Evolutionary conservation across 2,329 filamentous ascomycete species (phyloP), one percentile per base, ranked within the genome.

Genomic region (Botrytis elliptica): DNA sequence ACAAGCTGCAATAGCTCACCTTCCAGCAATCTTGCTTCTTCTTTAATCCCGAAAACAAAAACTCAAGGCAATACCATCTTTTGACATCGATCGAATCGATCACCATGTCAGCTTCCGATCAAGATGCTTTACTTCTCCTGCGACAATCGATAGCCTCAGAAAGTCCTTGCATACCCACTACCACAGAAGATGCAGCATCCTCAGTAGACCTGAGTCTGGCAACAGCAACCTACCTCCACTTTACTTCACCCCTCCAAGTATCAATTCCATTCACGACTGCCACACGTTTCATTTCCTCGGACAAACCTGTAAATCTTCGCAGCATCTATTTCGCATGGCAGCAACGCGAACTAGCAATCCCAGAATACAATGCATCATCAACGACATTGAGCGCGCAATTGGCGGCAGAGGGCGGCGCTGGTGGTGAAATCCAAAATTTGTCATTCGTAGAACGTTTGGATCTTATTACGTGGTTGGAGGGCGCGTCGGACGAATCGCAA

Each of bases 241-340:
- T 98, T 85, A 87, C 87, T 74, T 83, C 87, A 79, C 88, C 88
- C 68, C 82, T 85, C 71, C 87, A 88, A 75, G 86, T 90, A 72
- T 86, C 90, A 9, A 87, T 97, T 74, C 86, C 91, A 1, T 88
- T 97, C 77, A 90, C 89, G 69, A 87, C 88, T 22, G 87, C 91
- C 16, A 99, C 96, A 77, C 93, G 96, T 79, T 98, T 98, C 85
- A 88, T 93, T 75, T 95, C 93, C n/a, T 88, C 89, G 74, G 89
- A 89, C 66, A 86, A 87, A 73, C 87, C 92, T 7, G 91, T 97
- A 79, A 93, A 98, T 81, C 86, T 99, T 78, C 94, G 96, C 81
- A 96, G 92, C 82, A 95, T 98, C 83, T 98, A 95, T 85, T 97
- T 98, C 81, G 94, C 94, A 73, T 99, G 94, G 94, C 87, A 93